A percentile compares a stretch with the other conserved stretches of the same genome.
phyloP scores from a whole-genome alignment of 176 grass and related monocot genomes.

The Eragrostis curvula region DNA sequence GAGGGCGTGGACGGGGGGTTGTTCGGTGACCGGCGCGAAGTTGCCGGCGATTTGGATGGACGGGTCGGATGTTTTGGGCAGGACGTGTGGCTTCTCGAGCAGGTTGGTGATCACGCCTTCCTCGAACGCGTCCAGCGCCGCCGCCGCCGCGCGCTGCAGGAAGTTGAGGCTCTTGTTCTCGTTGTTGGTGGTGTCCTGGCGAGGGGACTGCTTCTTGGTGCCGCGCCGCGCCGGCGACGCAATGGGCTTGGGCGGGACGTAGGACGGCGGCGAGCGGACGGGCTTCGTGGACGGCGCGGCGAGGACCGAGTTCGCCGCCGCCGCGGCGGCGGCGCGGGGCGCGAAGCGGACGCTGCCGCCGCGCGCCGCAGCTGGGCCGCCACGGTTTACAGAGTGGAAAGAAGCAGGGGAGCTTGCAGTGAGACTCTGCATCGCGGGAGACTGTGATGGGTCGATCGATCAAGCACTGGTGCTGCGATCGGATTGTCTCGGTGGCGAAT shows the following conservation, averaged over 20 bases:
- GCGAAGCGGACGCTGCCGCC: neutral
- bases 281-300: neutral
- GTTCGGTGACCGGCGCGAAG: slow-evolving; percentile 74
- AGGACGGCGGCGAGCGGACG: neutral
- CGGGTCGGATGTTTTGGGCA: slow-evolving; percentile 65
- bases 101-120: slow-evolving; percentile 47
- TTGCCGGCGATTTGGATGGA: slow-evolving; percentile 80
- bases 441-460: no score
- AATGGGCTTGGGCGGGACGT: slow-evolving; percentile 17
- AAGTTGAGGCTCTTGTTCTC: slow-evolving; percentile 9
- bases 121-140: slow-evolving; percentile 66
- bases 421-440: slow-evolving; percentile 38
- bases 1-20: slow-evolving; percentile 38
- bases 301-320: slow-evolving; percentile 9
- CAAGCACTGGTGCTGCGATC: neutral
- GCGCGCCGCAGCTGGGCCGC: neutral
- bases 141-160: slow-evolving; percentile 59
- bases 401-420: neutral
- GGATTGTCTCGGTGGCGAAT: neutral
- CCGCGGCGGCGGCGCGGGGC: neutral
- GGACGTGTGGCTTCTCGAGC: slow-evolving; percentile 56
- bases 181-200: no score
- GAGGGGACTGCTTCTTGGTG: neutral
- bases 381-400: neutral
- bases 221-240: neutral